phyloP scores from a whole-genome alignment of 2,329 filamentous ascomycete genomes.

The Xenoacremonium recifei region DNA sequence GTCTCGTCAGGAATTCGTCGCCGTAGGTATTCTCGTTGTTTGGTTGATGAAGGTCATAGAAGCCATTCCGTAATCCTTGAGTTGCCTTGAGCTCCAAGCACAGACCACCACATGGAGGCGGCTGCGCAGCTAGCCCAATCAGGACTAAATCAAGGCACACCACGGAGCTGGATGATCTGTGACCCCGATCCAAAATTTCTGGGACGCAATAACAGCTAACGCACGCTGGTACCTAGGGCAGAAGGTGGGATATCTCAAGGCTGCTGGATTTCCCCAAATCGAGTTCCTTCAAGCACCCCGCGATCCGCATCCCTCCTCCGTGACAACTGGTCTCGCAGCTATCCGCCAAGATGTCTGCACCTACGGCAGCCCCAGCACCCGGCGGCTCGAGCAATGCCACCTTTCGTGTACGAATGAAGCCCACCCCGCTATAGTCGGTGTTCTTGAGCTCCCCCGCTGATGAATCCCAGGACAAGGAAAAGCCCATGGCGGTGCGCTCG shows the following conservation, averaged over 20 bases:
- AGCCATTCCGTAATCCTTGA: slow-evolving; percentile 40
- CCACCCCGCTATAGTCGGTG: slow-evolving; percentile 21
- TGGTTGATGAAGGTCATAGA: slow-evolving; percentile 32
- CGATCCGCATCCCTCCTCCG: slow-evolving; percentile 27
- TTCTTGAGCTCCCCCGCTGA: slow-evolving; percentile 39
- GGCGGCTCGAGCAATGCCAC: slow-evolving; percentile 50
- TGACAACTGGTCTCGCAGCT: slow-evolving; percentile 21
- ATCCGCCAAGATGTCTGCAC: slow-evolving; percentile 43
- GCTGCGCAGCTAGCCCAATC: slow-evolving; percentile 21
- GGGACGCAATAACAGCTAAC: slow-evolving; percentile 26
- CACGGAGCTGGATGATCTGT: slow-evolving; percentile 40
- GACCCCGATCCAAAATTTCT: slow-evolving; percentile 41
- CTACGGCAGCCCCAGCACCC: slow-evolving; percentile 30
- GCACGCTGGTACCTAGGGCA: no score
- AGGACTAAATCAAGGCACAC: slow-evolving; percentile 22
- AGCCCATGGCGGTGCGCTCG: slow-evolving; percentile 94
- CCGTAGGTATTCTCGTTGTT: slow-evolving; percentile 19
- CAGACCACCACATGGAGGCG: slow-evolving; percentile 24
- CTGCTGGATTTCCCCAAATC: slow-evolving; percentile 29
- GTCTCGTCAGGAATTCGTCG: no score
- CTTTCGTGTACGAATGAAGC: slow-evolving; percentile 51
- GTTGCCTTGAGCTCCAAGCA: slow-evolving; percentile 40
- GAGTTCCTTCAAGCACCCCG: slow-evolving; percentile 30
- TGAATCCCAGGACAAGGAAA: slow-evolving; percentile 75
- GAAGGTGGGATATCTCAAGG: slow-evolving; percentile 39